A percentile compares a stretch with the other conserved stretches of the same genome.
phyloP scores from a whole-genome alignment of 352 stramenopile genomes.

The Phytophthora brassicae region DNA sequence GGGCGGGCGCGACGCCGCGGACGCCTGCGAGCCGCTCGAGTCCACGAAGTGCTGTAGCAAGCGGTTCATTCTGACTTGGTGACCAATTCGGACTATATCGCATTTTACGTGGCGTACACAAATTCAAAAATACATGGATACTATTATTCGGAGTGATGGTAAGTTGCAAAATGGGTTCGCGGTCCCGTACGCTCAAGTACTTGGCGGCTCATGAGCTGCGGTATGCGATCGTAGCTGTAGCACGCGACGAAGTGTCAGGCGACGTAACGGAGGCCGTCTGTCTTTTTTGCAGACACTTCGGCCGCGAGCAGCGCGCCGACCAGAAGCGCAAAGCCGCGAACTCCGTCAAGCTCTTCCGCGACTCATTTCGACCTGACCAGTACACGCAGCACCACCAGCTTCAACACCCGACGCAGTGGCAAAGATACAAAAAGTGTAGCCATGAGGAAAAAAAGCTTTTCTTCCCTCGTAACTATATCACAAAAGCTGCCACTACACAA shows the following conservation, averaged over 20 bases:
- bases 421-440: constrained; percentile 35
- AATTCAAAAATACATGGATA: too few species aligned
- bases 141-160: constrained; percentile 7
- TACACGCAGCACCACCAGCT: constrained; percentile 58
- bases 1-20: constrained; percentile 16
- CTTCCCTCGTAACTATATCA: constrained; percentile 30
- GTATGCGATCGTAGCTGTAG: constrained; percentile 45
- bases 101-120: too few species aligned
- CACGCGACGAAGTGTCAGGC: constrained; percentile 31
- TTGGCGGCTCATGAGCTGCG: constrained; percentile 34
- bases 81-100: too few species aligned
- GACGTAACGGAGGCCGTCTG: constrained; percentile 43
- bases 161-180: constrained; percentile 12
- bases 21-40: constrained; percentile 17
- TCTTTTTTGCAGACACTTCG: constrained; percentile 60
- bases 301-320: constrained; percentile 44
- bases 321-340: constrained; percentile 45
- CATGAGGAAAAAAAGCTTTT: constrained; percentile 45
- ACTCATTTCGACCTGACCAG: constrained; percentile 59
- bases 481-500: background rate
- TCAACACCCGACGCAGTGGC: constrained; percentile 50
- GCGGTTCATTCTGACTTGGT: constrained; percentile 61
- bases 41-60: constrained; percentile 67
- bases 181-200: constrained; percentile 29
- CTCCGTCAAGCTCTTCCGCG: constrained; percentile 59